These are phyloP conservation scores for Fusarium falciforme DNA, from an alignment of 2,329 filamentous ascomycete species.

Conservation along the genomic window DNA sequence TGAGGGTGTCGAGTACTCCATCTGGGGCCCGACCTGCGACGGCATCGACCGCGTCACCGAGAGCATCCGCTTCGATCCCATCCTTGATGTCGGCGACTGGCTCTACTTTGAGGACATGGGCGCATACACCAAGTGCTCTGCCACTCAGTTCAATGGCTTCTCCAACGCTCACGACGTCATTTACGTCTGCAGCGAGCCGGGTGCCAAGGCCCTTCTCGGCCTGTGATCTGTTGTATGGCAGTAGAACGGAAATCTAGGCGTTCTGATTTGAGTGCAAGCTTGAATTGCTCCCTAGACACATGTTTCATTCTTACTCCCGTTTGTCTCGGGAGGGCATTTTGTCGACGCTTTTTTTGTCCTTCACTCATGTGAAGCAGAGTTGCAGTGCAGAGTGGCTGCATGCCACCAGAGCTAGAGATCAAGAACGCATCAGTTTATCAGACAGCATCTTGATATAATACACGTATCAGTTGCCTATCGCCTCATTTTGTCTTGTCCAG, in stretches of 20 bases:
- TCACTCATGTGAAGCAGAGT: neutral
- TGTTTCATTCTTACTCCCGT: conserved; percentile 34
- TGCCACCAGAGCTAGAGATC: neutral
- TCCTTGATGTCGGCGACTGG: conserved; percentile 95
- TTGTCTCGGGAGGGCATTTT: conserved; percentile 22
- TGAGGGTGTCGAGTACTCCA: conserved; percentile 82
- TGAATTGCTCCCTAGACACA: neutral
- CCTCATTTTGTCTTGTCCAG: neutral
- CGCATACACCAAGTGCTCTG: conserved; percentile 97
- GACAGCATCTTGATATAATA: neutral
- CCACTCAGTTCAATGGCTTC: conserved; percentile 98
- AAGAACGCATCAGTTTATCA: conserved; percentile 5
- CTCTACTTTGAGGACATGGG: conserved; percentile 99
- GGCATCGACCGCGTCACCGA: conserved; percentile 95
- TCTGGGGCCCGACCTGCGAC: conserved; percentile 98
- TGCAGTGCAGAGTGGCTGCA: neutral
- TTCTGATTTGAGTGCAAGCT: neutral
- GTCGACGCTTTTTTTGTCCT: conserved; percentile 16
- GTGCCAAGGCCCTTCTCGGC: conserved; percentile 77
- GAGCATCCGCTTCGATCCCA: conserved; percentile 79
- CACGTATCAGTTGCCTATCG: neutral
- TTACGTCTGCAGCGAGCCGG: conserved; percentile 94
- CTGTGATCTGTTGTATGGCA: conserved; percentile 21
- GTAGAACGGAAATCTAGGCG: neutral
- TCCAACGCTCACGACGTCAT: conserved; percentile 91